Evolutionary conservation across 495 filamentous ascomycete genomes (phyloP), one percentile per base, ranked within the genome.

Genomic region (Trichoderma orchidacearum): DNA sequence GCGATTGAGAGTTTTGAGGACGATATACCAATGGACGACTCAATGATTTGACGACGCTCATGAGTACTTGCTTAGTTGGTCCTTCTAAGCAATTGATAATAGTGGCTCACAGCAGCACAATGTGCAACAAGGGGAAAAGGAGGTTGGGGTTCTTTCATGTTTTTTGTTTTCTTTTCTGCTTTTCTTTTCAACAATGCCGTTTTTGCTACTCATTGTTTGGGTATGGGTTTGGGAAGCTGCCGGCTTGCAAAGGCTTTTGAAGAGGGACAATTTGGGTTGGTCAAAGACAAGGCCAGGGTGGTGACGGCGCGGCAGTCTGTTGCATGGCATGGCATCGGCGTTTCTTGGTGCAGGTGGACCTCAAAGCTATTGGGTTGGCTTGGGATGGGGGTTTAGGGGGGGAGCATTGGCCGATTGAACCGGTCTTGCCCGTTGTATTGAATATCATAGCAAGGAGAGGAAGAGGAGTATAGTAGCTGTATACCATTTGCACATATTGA

Each of bases 1-100:
- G 86, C 87, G 21, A 95, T 96, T 73, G 90, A 95, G 71, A 79
- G 82, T 51, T 74, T 95, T 55, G 89, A 95, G 64, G 87, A 95
- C 50, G 87, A 89, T 31, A 85, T 88, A 6, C 85, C 89, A 57
- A 81, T 88, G 60, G 85, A 89, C 55, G 85, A 89, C 63, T 75
- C 74, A 59, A 76, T 78, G 72, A 75, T 76, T 66, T 68, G 62
- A 67, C 69, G 66, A 70, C 35, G 28, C 41, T 32, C 51, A 58
- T 51, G 61, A 50, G 55, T 51, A 51, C 27, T 6, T 17, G 29
- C 53, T 60, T 51, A 31, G 58, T 34, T 51, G 56, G 60, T 36
- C 7, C 56, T 38, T 21, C n/a, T 52, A 17, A 53, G 50, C 56
- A 54, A 58, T 58, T 48, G 41, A 48, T 48, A 48, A 48, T 27